These are phyloP conservation scores for Pyrenophora tritici-repentis DNA, from an alignment of 2,329 filamentous ascomycete species.

Conservation along the genomic window DNA sequence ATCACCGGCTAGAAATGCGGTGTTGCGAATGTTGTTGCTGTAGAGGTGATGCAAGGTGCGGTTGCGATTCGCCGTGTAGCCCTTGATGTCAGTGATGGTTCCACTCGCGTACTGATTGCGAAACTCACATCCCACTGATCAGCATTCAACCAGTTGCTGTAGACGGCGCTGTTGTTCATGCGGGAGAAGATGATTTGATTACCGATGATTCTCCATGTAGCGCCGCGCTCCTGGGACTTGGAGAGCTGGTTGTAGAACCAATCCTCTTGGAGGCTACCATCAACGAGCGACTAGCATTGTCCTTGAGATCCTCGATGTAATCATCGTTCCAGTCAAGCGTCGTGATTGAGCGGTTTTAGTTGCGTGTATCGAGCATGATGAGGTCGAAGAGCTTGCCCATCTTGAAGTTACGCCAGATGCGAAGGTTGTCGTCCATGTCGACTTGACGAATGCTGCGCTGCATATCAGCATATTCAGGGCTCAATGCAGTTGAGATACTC, in stretches of 20 bases:
- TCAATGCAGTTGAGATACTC: constrained; percentile 27
- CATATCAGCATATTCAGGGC: constrained; percentile 50
- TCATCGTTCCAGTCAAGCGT: constrained; percentile 56
- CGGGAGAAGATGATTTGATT: constrained; percentile 61
- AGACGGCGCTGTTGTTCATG: constrained; percentile 33
- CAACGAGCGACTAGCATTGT: constrained; percentile 68
- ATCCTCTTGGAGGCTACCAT: constrained; percentile 72
- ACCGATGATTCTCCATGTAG: constrained; percentile 71
- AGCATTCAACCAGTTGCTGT: constrained; percentile 48
- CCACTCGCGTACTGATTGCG: background rate
- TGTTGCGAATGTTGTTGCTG: constrained; percentile 69
- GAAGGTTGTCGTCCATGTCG: constrained; percentile 52
- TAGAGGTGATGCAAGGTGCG: constrained; percentile 69
- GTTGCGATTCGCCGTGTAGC: constrained; percentile 70
- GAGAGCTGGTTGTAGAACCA: constrained; percentile 61
- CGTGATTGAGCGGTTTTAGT: constrained; percentile 47
- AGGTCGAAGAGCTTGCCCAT: constrained; percentile 50
- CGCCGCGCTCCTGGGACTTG: constrained; percentile 62
- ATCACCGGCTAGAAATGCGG: constrained; percentile 72
- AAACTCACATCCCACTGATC: constrained; percentile 61
- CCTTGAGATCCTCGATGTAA: constrained; percentile 63
- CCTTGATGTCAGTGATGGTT: constrained; percentile 47
- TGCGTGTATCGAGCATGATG: constrained; percentile 50
- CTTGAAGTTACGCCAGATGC: constrained; percentile 49
- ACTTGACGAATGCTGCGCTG: constrained; percentile 48